Base-by-base conservation (phyloP, 441 rosid species). In the Isatis lusitanica region DNA sequence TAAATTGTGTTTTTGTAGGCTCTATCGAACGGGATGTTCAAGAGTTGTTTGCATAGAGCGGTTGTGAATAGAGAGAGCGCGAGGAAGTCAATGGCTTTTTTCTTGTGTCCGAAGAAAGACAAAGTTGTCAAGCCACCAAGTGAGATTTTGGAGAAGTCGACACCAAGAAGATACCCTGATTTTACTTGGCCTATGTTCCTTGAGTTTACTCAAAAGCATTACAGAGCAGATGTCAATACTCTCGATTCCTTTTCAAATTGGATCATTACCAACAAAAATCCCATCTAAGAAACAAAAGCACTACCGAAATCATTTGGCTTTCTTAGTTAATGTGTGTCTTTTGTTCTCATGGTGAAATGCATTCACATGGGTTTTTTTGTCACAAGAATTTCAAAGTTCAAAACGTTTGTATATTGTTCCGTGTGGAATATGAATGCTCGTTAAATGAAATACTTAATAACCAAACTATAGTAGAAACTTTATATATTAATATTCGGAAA, bases 191-290 rank as follows among this genome's bases (percentile, higher is more conserved):
- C 97, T 35, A 84, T 83, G 91, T 76, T 92, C 26, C 97, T 85
- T 64, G 85, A 74, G 24, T 90, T 90, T 68, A 88, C 99, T 7
- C 98, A 95, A 79, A 95, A 92, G 81, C 93, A 95, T 71, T 93
- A 95, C 85, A 83, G 99, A 79, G 99, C 98, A 9, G 99, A 95
- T 90, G 90, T 88, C 91, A 91, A 87, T 73, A 95, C 99, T 10
- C 97, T 95, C 7, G 83, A 85, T 75, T 85, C 26, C 38, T 95
- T 95, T 85, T 73, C 90, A 9, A 80, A 84, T 33, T 95, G 99
- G 99, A 66, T 92, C 50, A 66, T 51, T 46, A 9, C 73, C 56
- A 77, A 72, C 38, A 76, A 70, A 0, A 48, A 40, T 57, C 60
- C 46, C 53, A 59, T 66, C 38, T 77, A 77, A 66, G 69, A 76